Evolutionary conservation across 495 filamentous ascomycete genomes (phyloP).

Genomic region (Barbatosphaeria neglecta): DNA sequence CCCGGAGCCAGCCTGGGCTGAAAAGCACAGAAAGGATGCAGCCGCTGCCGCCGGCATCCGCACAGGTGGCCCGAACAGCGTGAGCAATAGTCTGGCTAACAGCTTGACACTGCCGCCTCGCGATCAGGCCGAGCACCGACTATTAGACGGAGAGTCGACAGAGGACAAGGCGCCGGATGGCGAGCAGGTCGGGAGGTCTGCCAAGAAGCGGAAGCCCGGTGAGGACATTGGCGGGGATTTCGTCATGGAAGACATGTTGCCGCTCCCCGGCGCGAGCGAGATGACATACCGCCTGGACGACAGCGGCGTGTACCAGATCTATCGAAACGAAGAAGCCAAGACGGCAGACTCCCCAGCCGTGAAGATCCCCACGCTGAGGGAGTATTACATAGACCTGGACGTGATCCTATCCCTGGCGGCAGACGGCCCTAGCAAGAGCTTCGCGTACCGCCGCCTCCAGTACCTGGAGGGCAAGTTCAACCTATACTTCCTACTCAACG

Average conservation of each 20-base stretch:
- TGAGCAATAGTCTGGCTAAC: slow-evolving; percentile 41
- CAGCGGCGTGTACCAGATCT: slow-evolving; percentile 84
- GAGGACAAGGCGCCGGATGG: slow-evolving; percentile 7
- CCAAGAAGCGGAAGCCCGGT: slow-evolving; percentile 69
- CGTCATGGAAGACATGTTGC: slow-evolving; percentile 60
- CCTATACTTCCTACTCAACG: slow-evolving; percentile 81
- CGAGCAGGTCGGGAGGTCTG: slow-evolving; percentile 14
- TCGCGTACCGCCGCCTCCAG: slow-evolving; percentile 85
- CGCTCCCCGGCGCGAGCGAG: slow-evolving; percentile 57
- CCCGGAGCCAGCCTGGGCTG: slow-evolving; percentile 81
- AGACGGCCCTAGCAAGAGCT: slow-evolving; percentile 92
- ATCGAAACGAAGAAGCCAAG: slow-evolving; percentile 52
- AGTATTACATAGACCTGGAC: slow-evolving; percentile 95
- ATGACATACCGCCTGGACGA: slow-evolving; percentile 68
- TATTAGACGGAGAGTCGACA: background rate
- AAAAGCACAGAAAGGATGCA: slow-evolving; percentile 43
- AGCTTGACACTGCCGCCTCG: slow-evolving; percentile 36
- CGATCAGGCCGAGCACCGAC: slow-evolving; percentile 15
- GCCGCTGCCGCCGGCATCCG: slow-evolving; percentile 12
- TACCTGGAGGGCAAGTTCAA: slow-evolving; percentile 96
- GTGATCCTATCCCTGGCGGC: slow-evolving; percentile 71
- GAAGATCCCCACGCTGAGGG: slow-evolving; percentile 73
- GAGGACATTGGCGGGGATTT: slow-evolving; percentile 74
- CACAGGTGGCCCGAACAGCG: slow-evolving; percentile 23
- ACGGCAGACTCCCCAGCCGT: slow-evolving; percentile 56